These are phyloP conservation scores for Thinopyrum obtusiflorum DNA, from an alignment of 202 grass and related monocot species.

Conservation along the genomic window DNA sequence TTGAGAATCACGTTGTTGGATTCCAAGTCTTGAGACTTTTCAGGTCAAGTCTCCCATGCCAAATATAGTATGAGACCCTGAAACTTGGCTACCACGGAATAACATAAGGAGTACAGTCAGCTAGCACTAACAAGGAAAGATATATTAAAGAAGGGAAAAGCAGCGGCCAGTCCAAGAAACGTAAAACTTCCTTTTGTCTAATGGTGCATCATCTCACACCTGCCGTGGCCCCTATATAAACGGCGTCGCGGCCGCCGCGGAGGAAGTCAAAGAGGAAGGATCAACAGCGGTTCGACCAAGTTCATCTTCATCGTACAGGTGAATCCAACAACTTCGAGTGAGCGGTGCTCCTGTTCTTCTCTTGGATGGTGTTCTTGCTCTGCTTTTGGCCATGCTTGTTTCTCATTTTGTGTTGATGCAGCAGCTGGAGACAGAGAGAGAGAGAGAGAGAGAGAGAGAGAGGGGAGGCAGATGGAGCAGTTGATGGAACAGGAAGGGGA, in stretches of 20 bases:
- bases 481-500: neutral
- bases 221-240: neutral
- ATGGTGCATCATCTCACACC: neutral
- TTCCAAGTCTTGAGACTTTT: neutral
- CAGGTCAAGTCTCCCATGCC: neutral
- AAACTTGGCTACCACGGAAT: constrained; percentile 21
- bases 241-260: neutral
- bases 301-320: neutral
- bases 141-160: neutral
- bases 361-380: neutral
- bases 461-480: neutral
- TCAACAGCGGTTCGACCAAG: neutral
- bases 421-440: neutral
- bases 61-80: constrained; percentile 14
- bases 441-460: neutral
- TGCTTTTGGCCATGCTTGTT: neutral
- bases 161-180: neutral
- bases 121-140: neutral
- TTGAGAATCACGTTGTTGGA: neutral
- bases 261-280: neutral
- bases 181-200: neutral
- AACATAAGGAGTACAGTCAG: neutral
- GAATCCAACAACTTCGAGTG: neutral
- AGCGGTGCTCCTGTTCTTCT: neutral
- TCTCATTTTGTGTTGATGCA: neutral